Evolutionary conservation across 257 asterid genomes (phyloP), one percentile per base, ranked within the genome.

Genomic region (Mentha longifolia): DNA sequence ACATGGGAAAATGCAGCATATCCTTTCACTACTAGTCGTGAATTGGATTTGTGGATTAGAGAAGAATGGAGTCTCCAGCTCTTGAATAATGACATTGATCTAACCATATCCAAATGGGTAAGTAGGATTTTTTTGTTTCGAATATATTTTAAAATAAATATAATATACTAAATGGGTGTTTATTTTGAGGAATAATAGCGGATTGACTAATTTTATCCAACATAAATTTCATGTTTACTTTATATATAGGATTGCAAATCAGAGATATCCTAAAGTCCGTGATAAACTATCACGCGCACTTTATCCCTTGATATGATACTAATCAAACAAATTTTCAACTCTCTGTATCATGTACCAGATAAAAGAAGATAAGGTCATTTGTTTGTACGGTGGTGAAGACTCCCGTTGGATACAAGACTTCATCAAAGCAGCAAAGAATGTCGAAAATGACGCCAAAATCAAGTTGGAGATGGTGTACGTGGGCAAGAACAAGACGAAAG

Each of bases 391-490:
- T 9, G 65, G 65, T 3, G 65, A 60, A 3, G 7, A 33, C 7
- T 16, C 7, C 9, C 22, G 33, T 4, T 60, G 65, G 65, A 8
- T 60, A 33, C 3, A 60, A 60, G 47, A 60, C 7, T 60, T 33
- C 13, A 15, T n/a, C 16, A 31, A 20, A 8, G 31, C 22, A 1
- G 41, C 45, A 59, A 57, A 6, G 1, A 4, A 57, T 2, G 5
- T 28, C 0, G 41, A 14, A 9, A 59, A 7, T 15, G 2, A 0
- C 0, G 65, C 65, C 0, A 28, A 4, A 33, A 33, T 60, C 45
- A 9, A 35, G 42, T 3, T 60, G n/a, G 47, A 60, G 65, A 60
- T 60, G 65, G 65, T 33, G 8, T 60, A 60, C 2, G 15, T 60
- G 1, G 22, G 65, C 30, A 60, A 60, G 28, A 60, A 60, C 7